Base-by-base conservation (phyloP, 2,329 filamentous ascomycete species). In the Akanthomyces muscarius region DNA sequence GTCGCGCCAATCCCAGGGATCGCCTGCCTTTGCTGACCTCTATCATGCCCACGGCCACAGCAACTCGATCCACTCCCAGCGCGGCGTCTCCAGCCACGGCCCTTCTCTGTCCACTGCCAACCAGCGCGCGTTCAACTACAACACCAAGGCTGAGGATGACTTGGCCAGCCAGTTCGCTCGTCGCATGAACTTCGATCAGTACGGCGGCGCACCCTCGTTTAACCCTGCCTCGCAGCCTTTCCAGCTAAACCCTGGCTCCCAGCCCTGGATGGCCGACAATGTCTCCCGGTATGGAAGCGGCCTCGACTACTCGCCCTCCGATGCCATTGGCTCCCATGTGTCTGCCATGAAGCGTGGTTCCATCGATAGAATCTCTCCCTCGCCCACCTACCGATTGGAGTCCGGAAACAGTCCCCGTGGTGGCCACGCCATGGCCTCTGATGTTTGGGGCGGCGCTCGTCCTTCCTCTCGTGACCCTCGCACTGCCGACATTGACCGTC, bases 1-100 rank as follows among this genome's bases (percentile, higher is more conserved):
- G 2, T 86, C 85, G 42, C 79, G 83, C 54, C 81, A 84, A 62
- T 77, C 80, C 5, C 79, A 83, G 51, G 72, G 74, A n/a, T 80
- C 76, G 38, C 74, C 72, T n/a, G 69, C 70, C 16, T 77, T 71
- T 59, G 66, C 68, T 41, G 74, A 76, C 6, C 66, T 73, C 36
- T 72, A 72, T 41, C 71, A 69, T 38, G 66, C 64, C 48, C 79
- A 81, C 66, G 77, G 76, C 5, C 73, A 77, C 61, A 76, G 73
- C 71, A 77, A 75, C 71, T 76, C 81, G 45, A 76, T 77, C 28
- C 80, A 81, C 64, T 79, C 81, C 1, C 50, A 51, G 79, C 82
- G 62, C 77, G 79, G 7, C 75, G 77, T 25, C 72, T 79, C 76
- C n/a, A 74, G 74, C 36, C 79, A 80, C 41, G 76, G 79, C 3